Base-by-base conservation (phyloP, 805 yeast species). In the Spathaspora sp. region DNA sequence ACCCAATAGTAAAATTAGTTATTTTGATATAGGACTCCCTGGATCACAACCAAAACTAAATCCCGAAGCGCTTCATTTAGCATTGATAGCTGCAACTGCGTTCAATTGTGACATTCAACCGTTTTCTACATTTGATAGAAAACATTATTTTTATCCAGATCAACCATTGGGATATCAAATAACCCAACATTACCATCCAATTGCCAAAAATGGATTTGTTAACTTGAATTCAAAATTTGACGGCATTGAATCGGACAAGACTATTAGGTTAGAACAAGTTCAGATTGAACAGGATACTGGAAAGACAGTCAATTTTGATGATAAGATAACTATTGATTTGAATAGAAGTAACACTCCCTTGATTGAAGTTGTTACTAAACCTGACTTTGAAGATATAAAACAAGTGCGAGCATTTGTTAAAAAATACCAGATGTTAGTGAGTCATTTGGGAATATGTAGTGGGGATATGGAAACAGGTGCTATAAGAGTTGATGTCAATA, bases 201-300 rank as follows among this genome's bases (percentile, higher is more conserved):
- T 89, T 46, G 94, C 97, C 1, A 72, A 66, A 31, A 76, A 81
- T 47, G 99, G 99, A 0, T 56, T 49, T 18, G 46, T 93, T 29
- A 63, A 63, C 19, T 64, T 93, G 42, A 63, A 60, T 10, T 66
- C 69, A 20, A 68, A 77, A 35, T 72, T 76, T 50, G 97, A 91
- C 62, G 82, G 78, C 8, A 72, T 81, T 1, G 61, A 70, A 1
- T 64, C 67, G 3, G 66, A 68, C 1, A 78, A 83, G 48, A 61
- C 54, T 5, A 86, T 91, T 8, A 67, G 80, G 2, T 83, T 94
- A 23, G 83, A 79, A 50, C 97, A 93, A 67, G 68, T 94, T 40
- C 99, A 94, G 64, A 69, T 94, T 19, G 99, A 94, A 64, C 99
- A 94, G 67, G 99, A 93, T 63, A 93, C 97, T 0, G 98, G 96